Conservation (phyloP, 2,329 filamentous ascomycete species). For the Hirsutella rhossiliensis region DNA sequence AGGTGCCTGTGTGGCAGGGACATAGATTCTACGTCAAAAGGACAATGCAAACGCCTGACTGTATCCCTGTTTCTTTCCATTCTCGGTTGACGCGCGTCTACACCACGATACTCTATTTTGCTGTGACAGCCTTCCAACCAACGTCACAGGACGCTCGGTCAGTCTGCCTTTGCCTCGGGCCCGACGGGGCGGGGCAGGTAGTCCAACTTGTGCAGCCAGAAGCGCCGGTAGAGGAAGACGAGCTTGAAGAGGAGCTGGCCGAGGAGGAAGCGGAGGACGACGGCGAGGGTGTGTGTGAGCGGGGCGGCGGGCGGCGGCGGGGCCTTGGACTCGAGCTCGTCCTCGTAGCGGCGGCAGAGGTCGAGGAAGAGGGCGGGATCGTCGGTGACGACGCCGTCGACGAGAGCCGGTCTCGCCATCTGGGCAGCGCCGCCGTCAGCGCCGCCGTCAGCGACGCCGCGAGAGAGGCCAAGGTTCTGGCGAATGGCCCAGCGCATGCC, state of each 20-base stretch:
- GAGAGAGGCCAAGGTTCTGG: slow-evolving; percentile 17
- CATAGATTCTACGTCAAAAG: too few relatives aligned
- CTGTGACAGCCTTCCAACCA: too few relatives aligned
- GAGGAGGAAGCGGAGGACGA: slow-evolving; percentile 8
- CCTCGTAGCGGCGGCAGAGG: slow-evolving; percentile 34
- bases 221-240: slow-evolving; percentile 13
- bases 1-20: too few relatives aligned
- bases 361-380: slow-evolving; percentile 58
- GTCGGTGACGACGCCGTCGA: slow-evolving; percentile 82
- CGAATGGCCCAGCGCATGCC: slow-evolving; percentile 73
- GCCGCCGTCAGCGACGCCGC: slow-evolving; percentile 13
- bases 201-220: slow-evolving; percentile 14
- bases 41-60: too few relatives aligned
- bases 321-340: slow-evolving; percentile 16
- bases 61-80: too few relatives aligned
- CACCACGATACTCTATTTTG: too few relatives aligned
- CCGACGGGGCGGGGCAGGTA: slow-evolving; percentile 5
- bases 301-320: neutral
- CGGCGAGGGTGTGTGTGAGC: neutral
- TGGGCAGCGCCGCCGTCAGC: neutral
- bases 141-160: neutral
- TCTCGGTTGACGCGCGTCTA: too few relatives aligned
- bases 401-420: slow-evolving; percentile 10
- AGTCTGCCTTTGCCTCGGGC: neutral
- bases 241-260: slow-evolving; percentile 11